Percentiles rank a stretch among this genome's conserved stretches.
These are phyloP conservation scores for Phallus indusiatus DNA, from an alignment of 768 basidiomycete species.

Conservation along the genomic window DNA sequence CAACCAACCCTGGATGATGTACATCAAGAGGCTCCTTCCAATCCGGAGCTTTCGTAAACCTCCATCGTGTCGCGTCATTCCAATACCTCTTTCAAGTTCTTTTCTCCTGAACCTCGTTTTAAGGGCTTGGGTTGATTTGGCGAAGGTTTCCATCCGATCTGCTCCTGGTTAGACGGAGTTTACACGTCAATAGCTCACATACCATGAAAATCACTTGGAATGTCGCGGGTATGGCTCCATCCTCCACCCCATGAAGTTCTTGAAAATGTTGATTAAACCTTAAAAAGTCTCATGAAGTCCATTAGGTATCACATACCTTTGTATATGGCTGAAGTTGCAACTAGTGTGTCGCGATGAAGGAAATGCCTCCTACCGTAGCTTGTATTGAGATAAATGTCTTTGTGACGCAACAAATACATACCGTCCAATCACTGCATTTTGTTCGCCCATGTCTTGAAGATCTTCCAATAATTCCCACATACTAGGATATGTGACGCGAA, in stretches of 20 bases:
- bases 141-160: slow-evolving; percentile 83
- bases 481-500: slow-evolving; percentile 81
- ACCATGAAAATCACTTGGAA: slow-evolving; percentile 93
- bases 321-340: slow-evolving; percentile 91
- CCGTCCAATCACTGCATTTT: slow-evolving; percentile 83
- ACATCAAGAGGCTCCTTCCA: slow-evolving; percentile 2
- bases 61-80: slow-evolving; percentile 17
- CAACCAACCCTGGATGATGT: neutral
- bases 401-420: slow-evolving; percentile 22
- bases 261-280: neutral
- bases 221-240: slow-evolving; percentile 84
- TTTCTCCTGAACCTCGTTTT: slow-evolving; percentile 51
- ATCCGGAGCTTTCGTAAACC: slow-evolving; percentile 11
- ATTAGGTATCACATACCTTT: too few species aligned
- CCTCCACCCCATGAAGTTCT: slow-evolving; percentile 81
- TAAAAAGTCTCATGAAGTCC: too few species aligned
- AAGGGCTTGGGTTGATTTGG: slow-evolving; percentile 57
- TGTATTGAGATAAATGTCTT: neutral
- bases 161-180: neutral
- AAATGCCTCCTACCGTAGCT: slow-evolving; percentile 42
- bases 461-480: slow-evolving; percentile 97
- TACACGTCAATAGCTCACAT: slow-evolving; percentile 14
- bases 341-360: slow-evolving; percentile 75
- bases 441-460: slow-evolving; percentile 93
- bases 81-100: slow-evolving; percentile 53